Base-by-base conservation (phyloP, 352 stramenopile genomes). In the Albugo candida region DNA sequence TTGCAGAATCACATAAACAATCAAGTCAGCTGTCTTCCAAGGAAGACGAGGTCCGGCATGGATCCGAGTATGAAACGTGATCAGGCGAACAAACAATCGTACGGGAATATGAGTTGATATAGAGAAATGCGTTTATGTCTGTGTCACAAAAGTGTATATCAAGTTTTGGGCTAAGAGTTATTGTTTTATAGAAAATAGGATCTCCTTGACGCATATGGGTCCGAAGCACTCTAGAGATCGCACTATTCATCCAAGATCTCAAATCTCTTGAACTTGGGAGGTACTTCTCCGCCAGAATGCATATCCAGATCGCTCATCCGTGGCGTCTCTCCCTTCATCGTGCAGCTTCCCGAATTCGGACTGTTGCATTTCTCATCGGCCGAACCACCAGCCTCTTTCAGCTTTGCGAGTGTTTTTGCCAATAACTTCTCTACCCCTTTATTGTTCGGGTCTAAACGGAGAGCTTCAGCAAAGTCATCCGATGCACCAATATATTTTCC, bases 401-500 rank as follows among this genome's bases (percentile, higher is more conserved):
- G 73, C 49, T 92, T 93, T 20, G 70, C 49, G 27, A 64, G 60
- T 3, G 75, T 77, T 41, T 77, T 79, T 37, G 67, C 64, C n/a
- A 92, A 56, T 39, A 95, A 55, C 47, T 92, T 88, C 16, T 57
- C 51, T n/a, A 93, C 54, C 47, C 93, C 73, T 6, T 59, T 56
- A 59, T 78, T 92, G 2, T 46, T 47, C 14, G 76, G 72, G 16
- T 94, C 75, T 8, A 89, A 43, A 5, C 51, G 41, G 12, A 87
- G 45, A 17, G 74, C 81, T 34, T 70, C 46, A 44, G 83, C 49
- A 47, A 95, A 95, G 50, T 95, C 83, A 12, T 67, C 50, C 12
- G 87, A 54, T 2, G 83, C 86, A 10, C 88, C 67, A 6, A 60
- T 59, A 56, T 93, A 95, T 37, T 85, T 89, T n/a, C 81, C 78